Evolutionary conservation across 129 eudicot species (phyloP).

Genomic region (Arctium lappa): DNA sequence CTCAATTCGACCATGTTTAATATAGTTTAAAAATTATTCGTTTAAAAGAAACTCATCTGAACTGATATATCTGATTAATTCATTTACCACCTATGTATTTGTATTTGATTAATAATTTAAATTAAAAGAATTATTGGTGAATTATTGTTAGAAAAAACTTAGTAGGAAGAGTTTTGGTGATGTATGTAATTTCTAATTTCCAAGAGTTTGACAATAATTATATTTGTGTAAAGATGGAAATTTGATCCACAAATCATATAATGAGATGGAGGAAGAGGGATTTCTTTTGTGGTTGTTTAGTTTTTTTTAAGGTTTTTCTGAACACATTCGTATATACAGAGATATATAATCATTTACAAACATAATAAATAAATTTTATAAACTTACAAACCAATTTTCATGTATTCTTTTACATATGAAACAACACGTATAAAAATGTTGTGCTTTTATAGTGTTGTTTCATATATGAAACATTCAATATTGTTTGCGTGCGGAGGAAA

Average conservation of each 20-base stretch:
- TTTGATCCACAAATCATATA: background rate
- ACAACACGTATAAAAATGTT: background rate
- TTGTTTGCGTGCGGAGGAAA: no score
- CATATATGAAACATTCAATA: no score
- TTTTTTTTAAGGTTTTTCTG: no score
- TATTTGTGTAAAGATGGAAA: background rate
- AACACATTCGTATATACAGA: background rate
- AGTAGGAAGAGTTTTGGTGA: background rate
- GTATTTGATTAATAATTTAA: background rate
- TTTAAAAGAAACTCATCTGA: no score
- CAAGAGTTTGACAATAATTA: background rate
- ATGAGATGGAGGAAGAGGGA: background rate
- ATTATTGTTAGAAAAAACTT: background rate
- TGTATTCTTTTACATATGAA: no score
- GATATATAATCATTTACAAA: no score
- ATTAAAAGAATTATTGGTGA: background rate
- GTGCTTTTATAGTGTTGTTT: background rate
- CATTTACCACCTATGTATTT: background rate
- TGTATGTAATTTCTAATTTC: no score
- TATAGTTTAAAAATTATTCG: background rate
- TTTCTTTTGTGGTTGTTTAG: background rate
- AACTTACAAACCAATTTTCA: no score
- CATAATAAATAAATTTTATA: background rate
- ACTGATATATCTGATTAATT: no score
- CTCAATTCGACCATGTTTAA: no score